Evolutionary conservation across 108 stramenopile genomes (phyloP).

Genomic region (Phaeodactylum tricornutum): DNA sequence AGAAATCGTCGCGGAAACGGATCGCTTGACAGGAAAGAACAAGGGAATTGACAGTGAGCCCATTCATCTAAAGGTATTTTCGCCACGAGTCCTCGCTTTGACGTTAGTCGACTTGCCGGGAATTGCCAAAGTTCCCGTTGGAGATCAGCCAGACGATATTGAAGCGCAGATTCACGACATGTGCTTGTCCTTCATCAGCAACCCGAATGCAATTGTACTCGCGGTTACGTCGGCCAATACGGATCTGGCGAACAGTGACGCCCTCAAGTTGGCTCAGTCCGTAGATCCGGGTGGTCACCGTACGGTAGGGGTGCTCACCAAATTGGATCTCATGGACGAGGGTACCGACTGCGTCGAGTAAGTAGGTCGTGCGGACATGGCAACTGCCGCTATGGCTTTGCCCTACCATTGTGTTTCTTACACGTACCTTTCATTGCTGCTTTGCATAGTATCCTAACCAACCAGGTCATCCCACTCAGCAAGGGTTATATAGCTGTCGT

Average conservation of each 20-base stretch:
- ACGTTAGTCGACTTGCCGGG: constrained; percentile 99
- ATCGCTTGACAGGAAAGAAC: constrained; percentile 87
- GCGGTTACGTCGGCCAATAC: constrained; percentile 96
- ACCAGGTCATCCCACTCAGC: constrained; percentile 85
- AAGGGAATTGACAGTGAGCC: constrained; percentile 86
- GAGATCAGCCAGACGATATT: constrained; percentile 84
- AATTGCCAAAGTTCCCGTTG: constrained; percentile 88
- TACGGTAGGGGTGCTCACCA: constrained; percentile 97
- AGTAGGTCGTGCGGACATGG: too few relatives aligned
- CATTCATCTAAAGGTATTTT: constrained; percentile 91
- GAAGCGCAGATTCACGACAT: constrained; percentile 34
- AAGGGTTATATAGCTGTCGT: constrained; percentile 94
- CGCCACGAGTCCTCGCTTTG: constrained; percentile 88
- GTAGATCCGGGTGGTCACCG: constrained; percentile 88
- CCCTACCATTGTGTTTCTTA: too few relatives aligned
- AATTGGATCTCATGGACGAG: constrained; percentile 98
- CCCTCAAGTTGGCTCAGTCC: constrained; percentile 87
- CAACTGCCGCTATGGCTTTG: too few relatives aligned
- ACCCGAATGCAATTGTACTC: constrained; percentile 95
- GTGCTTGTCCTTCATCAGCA: constrained; percentile 82
- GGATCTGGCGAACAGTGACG: constrained; percentile 96
- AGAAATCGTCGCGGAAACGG: constrained; percentile 93
- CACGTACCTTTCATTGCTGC: too few relatives aligned
- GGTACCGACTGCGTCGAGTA: constrained; percentile 93
- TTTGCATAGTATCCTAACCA: constrained; percentile 81